These are phyloP conservation scores for Alectoria sarmentosa DNA, from an alignment of 495 filamentous ascomycete genomes.

Conservation along the genomic window DNA sequence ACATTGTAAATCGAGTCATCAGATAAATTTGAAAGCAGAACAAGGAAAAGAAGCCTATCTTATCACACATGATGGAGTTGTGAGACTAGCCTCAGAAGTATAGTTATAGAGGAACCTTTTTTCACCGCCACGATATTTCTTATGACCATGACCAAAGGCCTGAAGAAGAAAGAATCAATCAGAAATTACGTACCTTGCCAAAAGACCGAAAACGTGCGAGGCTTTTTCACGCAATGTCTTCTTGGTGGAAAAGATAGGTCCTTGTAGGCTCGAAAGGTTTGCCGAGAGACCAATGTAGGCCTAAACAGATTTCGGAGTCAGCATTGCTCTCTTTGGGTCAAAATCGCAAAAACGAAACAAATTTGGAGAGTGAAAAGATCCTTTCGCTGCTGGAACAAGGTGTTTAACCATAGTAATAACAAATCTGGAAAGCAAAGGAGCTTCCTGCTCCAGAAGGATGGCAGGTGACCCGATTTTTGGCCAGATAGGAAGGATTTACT, in stretches of 20 bases:
- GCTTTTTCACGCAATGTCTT: constrained; percentile 53
- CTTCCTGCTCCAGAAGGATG: too few relatives aligned
- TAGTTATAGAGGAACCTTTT: background rate
- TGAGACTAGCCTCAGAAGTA: background rate
- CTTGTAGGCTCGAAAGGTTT: constrained; percentile 43
- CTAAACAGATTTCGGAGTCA: too few relatives aligned
- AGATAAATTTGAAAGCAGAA: background rate
- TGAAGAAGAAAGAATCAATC: background rate
- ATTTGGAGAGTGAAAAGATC: too few relatives aligned
- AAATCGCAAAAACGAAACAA: too few relatives aligned
- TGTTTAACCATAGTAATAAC: too few relatives aligned
- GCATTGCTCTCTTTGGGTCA: too few relatives aligned
- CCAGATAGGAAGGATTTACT: too few relatives aligned
- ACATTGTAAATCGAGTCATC: background rate
- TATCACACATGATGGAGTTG: background rate
- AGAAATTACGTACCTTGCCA: constrained; percentile 44
- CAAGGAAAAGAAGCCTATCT: background rate
- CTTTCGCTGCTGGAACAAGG: too few relatives aligned
- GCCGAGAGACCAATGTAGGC: constrained; percentile 44
- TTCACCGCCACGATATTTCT: background rate
- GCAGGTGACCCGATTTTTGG: too few relatives aligned
- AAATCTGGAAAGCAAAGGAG: too few relatives aligned
- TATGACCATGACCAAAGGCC: background rate
- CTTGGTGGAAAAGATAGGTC: constrained; percentile 62
- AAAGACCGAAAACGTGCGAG: constrained; percentile 68